Percentiles rank a stretch among this genome's conserved stretches.
Conservation (phyloP, 805 yeast species). For the Grigorovia transvaalensis region DNA sequence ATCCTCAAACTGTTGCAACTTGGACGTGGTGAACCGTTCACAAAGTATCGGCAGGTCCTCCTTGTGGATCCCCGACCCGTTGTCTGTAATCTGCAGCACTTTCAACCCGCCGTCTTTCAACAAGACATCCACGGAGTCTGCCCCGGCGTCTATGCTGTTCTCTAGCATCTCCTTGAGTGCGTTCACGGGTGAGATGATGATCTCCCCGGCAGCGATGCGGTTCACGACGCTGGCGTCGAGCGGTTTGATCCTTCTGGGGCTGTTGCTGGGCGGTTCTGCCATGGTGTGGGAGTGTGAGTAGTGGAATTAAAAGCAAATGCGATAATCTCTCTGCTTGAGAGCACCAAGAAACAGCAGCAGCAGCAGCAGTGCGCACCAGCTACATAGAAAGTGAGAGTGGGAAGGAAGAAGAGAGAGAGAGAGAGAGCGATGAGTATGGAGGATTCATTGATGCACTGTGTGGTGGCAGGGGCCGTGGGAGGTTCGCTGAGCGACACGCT, state of each 20-base stretch:
- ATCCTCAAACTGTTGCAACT: constrained; percentile 65
- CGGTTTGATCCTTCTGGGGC: constrained; percentile 23
- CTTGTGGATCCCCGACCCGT: constrained; percentile 70
- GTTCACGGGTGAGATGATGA: constrained; percentile 85
- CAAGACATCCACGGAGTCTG: constrained; percentile 63
- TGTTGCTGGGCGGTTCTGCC: no score
- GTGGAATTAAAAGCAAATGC: no score
- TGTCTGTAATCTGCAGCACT: constrained; percentile 76
- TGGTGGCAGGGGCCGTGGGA: constrained; percentile 77
- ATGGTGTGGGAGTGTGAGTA: no score
- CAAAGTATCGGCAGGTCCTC: constrained; percentile 76
- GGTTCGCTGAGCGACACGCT: constrained; percentile 85
- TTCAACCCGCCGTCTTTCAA: constrained; percentile 92
- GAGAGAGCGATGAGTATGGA: background rate
- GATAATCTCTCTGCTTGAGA: no score
- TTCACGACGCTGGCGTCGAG: constrained; percentile 70
- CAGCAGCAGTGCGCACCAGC: no score
- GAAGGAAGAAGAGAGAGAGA: no score
- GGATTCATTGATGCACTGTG: background rate
- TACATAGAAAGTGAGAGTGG: no score
- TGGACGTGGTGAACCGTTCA: constrained; percentile 87
- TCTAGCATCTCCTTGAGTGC: constrained; percentile 90
- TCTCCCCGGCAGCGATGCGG: constrained; percentile 94
- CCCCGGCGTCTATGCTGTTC: constrained; percentile 80
- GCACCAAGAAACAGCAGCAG: no score